These are phyloP conservation scores for Russula abietina DNA, from an alignment of 768 basidiomycete species.

Conservation along the genomic window DNA sequence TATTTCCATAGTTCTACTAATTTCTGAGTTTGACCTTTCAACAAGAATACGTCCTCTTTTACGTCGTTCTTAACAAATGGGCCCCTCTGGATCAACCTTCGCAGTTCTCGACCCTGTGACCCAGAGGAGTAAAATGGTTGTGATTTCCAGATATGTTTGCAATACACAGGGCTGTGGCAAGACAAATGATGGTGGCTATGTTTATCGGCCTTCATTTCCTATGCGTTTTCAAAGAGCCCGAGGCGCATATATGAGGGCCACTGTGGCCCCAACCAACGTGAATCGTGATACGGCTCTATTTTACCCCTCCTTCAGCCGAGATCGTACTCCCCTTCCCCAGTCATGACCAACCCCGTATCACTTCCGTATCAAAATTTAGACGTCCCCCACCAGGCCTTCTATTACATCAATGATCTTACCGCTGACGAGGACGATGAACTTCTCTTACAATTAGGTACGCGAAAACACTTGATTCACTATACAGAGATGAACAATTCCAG, in stretches of 20 bases:
- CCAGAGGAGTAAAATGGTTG: constrained; percentile 11
- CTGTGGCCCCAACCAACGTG: background rate
- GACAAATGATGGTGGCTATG: constrained; percentile 8
- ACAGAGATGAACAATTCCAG: background rate
- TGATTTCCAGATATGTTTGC: background rate
- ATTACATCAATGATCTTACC: constrained; percentile 10
- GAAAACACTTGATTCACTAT: background rate
- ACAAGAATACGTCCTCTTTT: constrained; percentile 2
- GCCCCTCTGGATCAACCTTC: constrained; percentile 8
- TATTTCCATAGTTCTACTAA: background rate
- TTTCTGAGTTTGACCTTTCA: background rate
- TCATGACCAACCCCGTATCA: background rate
- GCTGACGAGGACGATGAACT: constrained; percentile 13
- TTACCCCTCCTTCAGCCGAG: background rate
- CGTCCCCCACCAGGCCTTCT: background rate
- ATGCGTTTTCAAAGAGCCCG: background rate
- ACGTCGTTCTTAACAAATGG: constrained; percentile 6
- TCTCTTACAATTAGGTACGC: constrained; percentile 15
- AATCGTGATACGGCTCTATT: background rate
- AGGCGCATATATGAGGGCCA: constrained; percentile 12
- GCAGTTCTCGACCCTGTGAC: constrained; percentile 6
- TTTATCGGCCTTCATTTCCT: constrained; percentile 1
- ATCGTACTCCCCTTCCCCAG: background rate
- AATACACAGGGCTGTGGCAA: constrained; percentile 4
- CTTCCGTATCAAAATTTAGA: background rate